These are phyloP conservation scores for Penicillium ucsense DNA, from an alignment of 495 filamentous ascomycete species.

Conservation along the genomic window DNA sequence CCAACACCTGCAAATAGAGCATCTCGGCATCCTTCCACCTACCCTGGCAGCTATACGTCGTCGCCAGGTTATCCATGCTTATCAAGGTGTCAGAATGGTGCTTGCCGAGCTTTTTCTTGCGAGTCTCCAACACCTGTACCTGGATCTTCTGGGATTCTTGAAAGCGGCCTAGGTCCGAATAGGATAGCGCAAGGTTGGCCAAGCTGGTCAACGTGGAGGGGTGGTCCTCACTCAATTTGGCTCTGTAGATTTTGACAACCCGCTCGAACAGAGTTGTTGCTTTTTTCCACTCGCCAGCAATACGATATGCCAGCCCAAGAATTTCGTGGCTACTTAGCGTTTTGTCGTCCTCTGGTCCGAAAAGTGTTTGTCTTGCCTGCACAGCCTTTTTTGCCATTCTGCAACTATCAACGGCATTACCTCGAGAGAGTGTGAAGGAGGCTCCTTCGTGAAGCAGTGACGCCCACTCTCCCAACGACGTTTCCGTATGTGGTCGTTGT, in stretches of 20 bases:
- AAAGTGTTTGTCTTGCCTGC: not conserved
- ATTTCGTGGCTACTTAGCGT: not conserved
- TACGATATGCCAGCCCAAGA: not conserved
- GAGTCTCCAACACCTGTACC: not conserved
- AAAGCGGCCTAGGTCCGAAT: no score
- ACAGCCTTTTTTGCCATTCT: not conserved
- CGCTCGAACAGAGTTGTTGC: no score
- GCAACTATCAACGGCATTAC: not conserved
- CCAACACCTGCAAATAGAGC: not conserved
- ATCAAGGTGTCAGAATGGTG: not conserved
- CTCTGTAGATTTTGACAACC: no score
- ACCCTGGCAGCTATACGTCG: not conserved
- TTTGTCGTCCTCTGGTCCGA: not conserved
- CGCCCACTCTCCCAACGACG: not conserved
- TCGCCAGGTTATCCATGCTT: not conserved
- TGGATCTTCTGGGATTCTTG: not conserved
- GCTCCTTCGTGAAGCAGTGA: not conserved
- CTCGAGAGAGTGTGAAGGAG: not conserved
- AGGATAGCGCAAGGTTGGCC: no score
- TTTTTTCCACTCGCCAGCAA: not conserved
- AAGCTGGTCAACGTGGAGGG: no score
- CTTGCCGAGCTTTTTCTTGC: not conserved
- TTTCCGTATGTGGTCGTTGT: conserved; percentile 3
- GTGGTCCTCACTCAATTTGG: no score
- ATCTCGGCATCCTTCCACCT: conserved; percentile 1